Base-by-base conservation (phyloP, 2,329 filamentous ascomycete species). In the Diaporthe aspalathi region DNA sequence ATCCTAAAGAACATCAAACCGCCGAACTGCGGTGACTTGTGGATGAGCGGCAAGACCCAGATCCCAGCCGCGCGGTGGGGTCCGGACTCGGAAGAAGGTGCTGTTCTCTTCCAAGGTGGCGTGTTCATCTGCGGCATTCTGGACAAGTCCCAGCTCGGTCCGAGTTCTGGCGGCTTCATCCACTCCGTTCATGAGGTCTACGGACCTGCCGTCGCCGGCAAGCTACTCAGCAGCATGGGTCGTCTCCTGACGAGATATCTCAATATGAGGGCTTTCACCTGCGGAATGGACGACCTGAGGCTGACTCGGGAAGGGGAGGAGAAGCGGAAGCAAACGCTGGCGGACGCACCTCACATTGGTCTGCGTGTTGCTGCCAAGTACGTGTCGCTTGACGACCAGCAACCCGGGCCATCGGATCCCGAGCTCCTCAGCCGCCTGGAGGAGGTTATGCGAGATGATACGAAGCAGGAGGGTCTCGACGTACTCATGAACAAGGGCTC, bases 151-250 rank as follows among this genome's bases (percentile, higher is more conserved):
- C 96, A 99, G 76, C 93, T 99, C 71, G 96, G 96, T 68, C 94
- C 95, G 47, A 93, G 90, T 72, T 90, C 91, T 38, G 95, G 95
- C 67, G 96, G 96, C 74, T 87, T 99, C 54, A 90, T 99, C 72
- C 96, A 99, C 79, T 91, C 94, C 2, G 89, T 98, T 27, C 95
- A 99, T 78, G 96, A 99, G 79, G 90, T 95, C 1, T 98, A 98
- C 79, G 96, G 97, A 2, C 92, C 96, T 70, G 92, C 92, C 20
- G 88, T 92, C 74, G 95, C 96, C 24, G 95, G 96, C 43, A 94
- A 94, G 78, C 85, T 97, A 12, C 89, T 99, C 68, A 97, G 94
- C 84, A 92, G 95, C 76, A 87, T 99, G 69, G 96, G 96, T 68
- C 91, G 96, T 70, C 86, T 99, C 32, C 84, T 99, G 74, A 99